Evolutionary conservation across 1,284 basidiomycete species (phyloP).

Genomic region (Schizopora paradoxa): DNA sequence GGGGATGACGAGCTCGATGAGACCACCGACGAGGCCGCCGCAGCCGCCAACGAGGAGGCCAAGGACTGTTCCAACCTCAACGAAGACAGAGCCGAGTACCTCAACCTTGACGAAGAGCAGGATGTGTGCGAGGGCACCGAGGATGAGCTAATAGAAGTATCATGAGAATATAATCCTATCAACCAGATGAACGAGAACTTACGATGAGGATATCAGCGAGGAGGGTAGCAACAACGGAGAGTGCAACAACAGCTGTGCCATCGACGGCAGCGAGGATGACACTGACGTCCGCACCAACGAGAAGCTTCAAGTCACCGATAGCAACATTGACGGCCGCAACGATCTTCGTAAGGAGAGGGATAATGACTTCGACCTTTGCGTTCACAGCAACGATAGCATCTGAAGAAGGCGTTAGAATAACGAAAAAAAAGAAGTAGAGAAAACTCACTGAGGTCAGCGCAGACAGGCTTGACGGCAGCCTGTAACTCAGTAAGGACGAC

Average conservation of each 20-base stretch:
- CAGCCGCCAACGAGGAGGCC: slow-evolving; percentile 10
- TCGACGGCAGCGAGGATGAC: slow-evolving; percentile 13
- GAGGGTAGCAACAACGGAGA: slow-evolving; percentile 14
- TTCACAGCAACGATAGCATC: slow-evolving; percentile 7
- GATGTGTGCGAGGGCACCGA: slow-evolving; percentile 14
- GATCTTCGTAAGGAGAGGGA: slow-evolving; percentile 10
- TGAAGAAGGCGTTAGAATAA: background rate
- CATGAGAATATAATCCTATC: background rate
- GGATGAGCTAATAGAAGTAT: slow-evolving; percentile 4
- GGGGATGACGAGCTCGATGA: slow-evolving; percentile 7
- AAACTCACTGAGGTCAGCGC: slow-evolving; percentile 8
- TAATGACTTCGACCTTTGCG: slow-evolving; percentile 9
- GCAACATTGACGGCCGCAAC: slow-evolving; percentile 9
- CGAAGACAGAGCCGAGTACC: slow-evolving; percentile 8
- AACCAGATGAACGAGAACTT: background rate
- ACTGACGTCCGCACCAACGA: slow-evolving; percentile 11
- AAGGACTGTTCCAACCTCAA: slow-evolving; percentile 14
- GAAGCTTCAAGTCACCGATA: slow-evolving; percentile 14
- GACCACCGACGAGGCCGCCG: slow-evolving; percentile 10
- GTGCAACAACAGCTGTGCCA: slow-evolving; percentile 8
- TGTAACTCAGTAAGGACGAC: slow-evolving; percentile 13
- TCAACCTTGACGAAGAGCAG: slow-evolving; percentile 11
- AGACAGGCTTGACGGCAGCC: slow-evolving; percentile 2
- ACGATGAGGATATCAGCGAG: slow-evolving; percentile 14
- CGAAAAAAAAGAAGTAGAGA: background rate